Base-by-base conservation (phyloP, 805 yeast species). In the Lipomyces yamadae region DNA sequence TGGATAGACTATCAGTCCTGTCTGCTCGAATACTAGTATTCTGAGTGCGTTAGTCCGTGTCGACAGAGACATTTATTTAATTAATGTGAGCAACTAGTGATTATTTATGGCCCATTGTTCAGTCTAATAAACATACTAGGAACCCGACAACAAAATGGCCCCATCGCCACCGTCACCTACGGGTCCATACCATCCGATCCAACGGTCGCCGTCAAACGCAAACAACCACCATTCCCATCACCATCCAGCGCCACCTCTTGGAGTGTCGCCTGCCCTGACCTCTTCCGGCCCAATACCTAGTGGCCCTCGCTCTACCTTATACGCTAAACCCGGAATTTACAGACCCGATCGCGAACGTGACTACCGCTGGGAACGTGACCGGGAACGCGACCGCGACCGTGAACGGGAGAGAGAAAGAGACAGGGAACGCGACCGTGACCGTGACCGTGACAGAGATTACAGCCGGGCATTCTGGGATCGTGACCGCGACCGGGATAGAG, bases 371-470 rank as follows among this genome's bases (percentile, higher is more conserved):
- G 62, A 63, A 62, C 59, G 45, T 34, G 62, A 29, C 45, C 34
- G 64, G 29, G 61, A 50, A 30, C 63, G 66, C 24, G 66, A 63
- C 10, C 54, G 63, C 24, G 66, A 63, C 24, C 50, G 66, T 45
- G 67, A 63, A 24, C 50, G 65, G 10, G 60, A 60, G 15, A 29
- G 63, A 15, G 60, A 60, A 5, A 42, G 62, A 1, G 61, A 57
- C n/a, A 58, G 67, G 10, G 69, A 63, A 11, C 60, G 68, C 7
- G 66, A 62, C 15, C 60, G 65, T 11, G 64, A 58, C 8, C 56
- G 59, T 13, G 54, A 50, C 15, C 34, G 67, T 29, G 67, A 64
- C 13, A 18, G 68, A 18, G 66, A 65, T 42, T n/a, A 62, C n/a
- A 63, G 58, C 39, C 50, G 67, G 8, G 8, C 52, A 18, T 24